phyloP scores from a whole-genome alignment of 2,329 filamentous ascomycete species.

The Kalmusia sp. region DNA sequence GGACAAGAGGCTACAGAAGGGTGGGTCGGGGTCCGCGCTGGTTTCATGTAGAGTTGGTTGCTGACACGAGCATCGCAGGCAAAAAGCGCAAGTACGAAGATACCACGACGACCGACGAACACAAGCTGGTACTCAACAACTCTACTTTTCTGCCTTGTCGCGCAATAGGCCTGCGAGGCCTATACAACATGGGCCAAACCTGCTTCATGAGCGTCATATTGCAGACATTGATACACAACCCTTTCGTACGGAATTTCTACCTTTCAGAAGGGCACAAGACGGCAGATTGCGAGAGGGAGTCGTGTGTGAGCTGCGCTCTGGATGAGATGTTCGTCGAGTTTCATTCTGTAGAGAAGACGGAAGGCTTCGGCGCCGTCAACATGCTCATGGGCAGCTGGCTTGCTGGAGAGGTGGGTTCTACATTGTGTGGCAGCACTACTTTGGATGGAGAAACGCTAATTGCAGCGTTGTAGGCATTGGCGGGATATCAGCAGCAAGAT shows the following conservation, averaged over 20 bases:
- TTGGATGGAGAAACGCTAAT: conserved; percentile 6
- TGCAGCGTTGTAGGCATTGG: conserved; percentile 51
- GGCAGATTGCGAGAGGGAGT: conserved; percentile 69
- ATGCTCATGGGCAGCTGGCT: conserved; percentile 92
- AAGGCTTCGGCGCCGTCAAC: conserved; percentile 88
- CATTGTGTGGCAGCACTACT: conserved; percentile 33
- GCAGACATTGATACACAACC: conserved; percentile 92
- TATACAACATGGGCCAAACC: conserved; percentile 98
- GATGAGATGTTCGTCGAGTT: conserved; percentile 70
- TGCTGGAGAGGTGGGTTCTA: conserved; percentile 70
- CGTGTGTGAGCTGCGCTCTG: conserved; percentile 67
- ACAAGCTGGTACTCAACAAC: conserved; percentile 78
- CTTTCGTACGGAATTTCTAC: conserved; percentile 89
- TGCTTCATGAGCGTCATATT: conserved; percentile 98
- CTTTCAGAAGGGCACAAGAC: conserved; percentile 87
- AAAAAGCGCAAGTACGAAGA: conserved; percentile 82
- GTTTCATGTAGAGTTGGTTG: not conserved
- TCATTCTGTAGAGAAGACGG: conserved; percentile 76
- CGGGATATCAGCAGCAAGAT: conserved; percentile 94
- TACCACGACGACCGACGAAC: conserved; percentile 68
- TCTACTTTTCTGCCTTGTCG: conserved; percentile 82
- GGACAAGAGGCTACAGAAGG: conserved; percentile 73
- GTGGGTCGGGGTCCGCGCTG: conserved; percentile 52
- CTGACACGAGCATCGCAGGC: conserved; percentile 43
- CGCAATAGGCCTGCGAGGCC: conserved; percentile 84